Percentiles rank a stretch among this genome's conserved stretches.
Evolutionary conservation across 176 grass and related monocot genomes (phyloP).

Genomic region (Aegilops umbellulata): DNA sequence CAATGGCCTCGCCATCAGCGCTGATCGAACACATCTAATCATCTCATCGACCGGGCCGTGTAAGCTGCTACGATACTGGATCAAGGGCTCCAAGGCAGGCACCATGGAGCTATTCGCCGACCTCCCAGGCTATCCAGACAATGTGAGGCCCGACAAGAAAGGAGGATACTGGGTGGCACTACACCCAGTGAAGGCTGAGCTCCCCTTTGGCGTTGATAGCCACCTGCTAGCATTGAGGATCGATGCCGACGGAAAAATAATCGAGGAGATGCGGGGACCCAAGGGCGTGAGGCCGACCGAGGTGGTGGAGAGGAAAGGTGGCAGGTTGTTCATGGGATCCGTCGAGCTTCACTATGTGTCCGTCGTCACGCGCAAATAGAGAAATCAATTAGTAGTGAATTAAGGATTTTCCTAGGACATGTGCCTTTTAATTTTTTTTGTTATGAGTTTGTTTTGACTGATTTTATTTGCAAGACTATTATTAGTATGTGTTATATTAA

Average conservation of each 20-base stretch:
- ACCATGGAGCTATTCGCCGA: slow-evolving; percentile 13
- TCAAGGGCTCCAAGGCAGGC: slow-evolving; percentile 1
- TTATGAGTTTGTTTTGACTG: too few species aligned
- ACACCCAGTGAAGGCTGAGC: background rate
- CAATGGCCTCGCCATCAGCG: background rate
- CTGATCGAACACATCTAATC: background rate
- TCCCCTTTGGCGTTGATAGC: background rate
- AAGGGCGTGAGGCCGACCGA: background rate
- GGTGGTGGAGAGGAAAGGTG: background rate
- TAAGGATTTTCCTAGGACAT: background rate
- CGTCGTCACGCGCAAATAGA: background rate
- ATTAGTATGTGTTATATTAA: too few species aligned
- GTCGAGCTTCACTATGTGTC: background rate
- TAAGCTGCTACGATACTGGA: slow-evolving; percentile 29
- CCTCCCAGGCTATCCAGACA: slow-evolving; percentile 36
- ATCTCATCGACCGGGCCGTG: background rate
- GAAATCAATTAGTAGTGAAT: background rate
- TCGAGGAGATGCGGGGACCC: background rate
- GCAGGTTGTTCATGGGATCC: background rate
- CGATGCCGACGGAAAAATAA: background rate
- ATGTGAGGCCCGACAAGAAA: slow-evolving; percentile 6
- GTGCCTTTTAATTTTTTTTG: too few species aligned
- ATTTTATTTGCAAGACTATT: too few species aligned
- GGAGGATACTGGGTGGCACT: slow-evolving; percentile 37
- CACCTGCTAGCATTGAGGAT: background rate